Conservation (phyloP, 352 stramenopile genomes). For the Globisporangium perplexum region DNA sequence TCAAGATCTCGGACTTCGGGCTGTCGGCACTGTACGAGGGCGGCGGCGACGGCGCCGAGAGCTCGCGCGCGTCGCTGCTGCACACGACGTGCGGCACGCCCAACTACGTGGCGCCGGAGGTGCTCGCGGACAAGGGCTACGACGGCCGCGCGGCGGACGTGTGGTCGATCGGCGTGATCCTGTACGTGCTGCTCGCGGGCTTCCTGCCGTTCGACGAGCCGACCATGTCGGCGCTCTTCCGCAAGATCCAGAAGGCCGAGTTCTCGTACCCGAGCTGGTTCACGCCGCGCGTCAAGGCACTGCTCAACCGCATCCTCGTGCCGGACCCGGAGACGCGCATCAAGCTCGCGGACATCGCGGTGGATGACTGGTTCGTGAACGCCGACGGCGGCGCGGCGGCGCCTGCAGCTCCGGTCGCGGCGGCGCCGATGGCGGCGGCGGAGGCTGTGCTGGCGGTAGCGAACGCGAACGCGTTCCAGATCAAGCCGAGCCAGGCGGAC, state of each 20-base stretch:
- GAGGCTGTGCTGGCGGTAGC: slow-evolving; percentile 11
- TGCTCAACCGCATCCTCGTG: slow-evolving; percentile 92
- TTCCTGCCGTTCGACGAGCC: slow-evolving; percentile 95
- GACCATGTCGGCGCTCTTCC: slow-evolving; percentile 94
- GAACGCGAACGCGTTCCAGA: slow-evolving; percentile 17
- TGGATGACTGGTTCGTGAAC: slow-evolving; percentile 88
- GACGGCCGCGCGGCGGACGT: slow-evolving; percentile 90
- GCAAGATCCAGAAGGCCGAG: slow-evolving; percentile 95
- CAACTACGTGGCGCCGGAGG: slow-evolving; percentile 95
- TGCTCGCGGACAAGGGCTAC: slow-evolving; percentile 94
- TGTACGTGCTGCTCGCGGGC: slow-evolving; percentile 93
- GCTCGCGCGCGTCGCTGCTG: slow-evolving; percentile 85
- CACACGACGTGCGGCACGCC: slow-evolving; percentile 96
- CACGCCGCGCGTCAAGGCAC: slow-evolving; percentile 76
- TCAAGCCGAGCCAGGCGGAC: slow-evolving; percentile 83
- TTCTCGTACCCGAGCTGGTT: slow-evolving; percentile 95
- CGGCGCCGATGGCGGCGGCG: background rate
- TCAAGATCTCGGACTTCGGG: slow-evolving; percentile 99
- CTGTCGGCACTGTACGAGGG: slow-evolving; percentile 93
- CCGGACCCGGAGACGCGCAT: slow-evolving; percentile 87
- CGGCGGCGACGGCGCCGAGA: slow-evolving; percentile 75
- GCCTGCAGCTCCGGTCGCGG: slow-evolving; percentile 1
- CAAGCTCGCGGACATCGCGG: slow-evolving; percentile 85
- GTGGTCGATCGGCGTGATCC: slow-evolving; percentile 98
- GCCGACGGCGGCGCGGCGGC: slow-evolving; percentile 17